Conservation (phyloP, 441 rosid genomes). For the Eruca vesicaria region DNA sequence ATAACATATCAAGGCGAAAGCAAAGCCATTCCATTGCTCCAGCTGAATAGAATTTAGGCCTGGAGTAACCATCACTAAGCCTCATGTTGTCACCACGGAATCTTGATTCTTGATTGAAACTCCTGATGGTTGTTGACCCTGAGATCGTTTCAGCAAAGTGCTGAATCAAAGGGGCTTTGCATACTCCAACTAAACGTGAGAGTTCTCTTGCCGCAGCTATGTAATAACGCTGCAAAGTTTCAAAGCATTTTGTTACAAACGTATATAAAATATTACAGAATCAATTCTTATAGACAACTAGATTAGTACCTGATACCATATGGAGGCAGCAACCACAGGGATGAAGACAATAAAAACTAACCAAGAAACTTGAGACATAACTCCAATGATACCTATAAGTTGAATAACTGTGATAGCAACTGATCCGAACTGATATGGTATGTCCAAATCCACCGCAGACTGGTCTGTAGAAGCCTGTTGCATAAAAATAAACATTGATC, state of each 20-base stretch:
- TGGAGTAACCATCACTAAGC: constrained; percentile 68
- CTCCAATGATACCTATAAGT: constrained; percentile 72
- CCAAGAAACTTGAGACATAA: constrained; percentile 95
- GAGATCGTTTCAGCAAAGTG: constrained; percentile 83
- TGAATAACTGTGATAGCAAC: constrained; percentile 56
- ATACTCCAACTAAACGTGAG: constrained; percentile 70
- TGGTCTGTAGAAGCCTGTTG: constrained; percentile 87
- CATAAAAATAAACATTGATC: not conserved
- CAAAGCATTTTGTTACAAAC: not conserved
- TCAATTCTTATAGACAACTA: not conserved
- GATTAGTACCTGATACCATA: constrained; percentile 78
- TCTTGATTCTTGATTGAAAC: constrained; percentile 79
- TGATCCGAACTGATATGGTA: constrained; percentile 49
- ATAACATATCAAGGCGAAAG: constrained; percentile 76
- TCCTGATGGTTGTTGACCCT: constrained; percentile 81
- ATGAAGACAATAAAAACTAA: constrained; percentile 71
- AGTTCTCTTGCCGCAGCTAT: constrained; percentile 82
- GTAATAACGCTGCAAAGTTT: constrained; percentile 67
- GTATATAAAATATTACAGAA: not conserved
- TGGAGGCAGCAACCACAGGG: constrained; percentile 65
- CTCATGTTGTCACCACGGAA: constrained; percentile 63
- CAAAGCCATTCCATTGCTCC: constrained; percentile 92
- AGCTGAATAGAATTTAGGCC: constrained; percentile 64
- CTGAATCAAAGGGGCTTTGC: constrained; percentile 84
- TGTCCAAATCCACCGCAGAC: constrained; percentile 58